Evolutionary conservation across 345 rosid species (phyloP).

Genomic region (Arabidopsis arenosa): DNA sequence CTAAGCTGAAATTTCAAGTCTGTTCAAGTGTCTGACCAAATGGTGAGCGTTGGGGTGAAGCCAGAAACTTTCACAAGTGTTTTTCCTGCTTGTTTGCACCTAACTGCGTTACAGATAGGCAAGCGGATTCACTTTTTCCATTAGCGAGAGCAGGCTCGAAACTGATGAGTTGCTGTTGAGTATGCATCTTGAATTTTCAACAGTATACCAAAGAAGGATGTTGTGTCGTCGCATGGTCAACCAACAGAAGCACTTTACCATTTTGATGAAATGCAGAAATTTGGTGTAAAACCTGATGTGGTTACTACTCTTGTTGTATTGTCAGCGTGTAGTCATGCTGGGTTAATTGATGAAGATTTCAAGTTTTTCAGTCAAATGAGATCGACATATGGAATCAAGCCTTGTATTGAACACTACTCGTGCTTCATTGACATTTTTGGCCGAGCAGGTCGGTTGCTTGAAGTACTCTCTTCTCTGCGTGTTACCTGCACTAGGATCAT

Average conservation of each 20-base stretch:
- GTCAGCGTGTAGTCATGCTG: conserved; percentile 77
- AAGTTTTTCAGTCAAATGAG: conserved; percentile 56
- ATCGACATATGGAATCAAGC: conserved; percentile 48
- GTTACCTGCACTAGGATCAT: conserved; percentile 54
- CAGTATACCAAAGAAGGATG: conserved; percentile 58
- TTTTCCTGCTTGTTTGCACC: conserved; percentile 69
- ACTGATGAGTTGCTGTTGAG: conserved; percentile 62
- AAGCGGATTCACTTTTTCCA: conserved; percentile 57
- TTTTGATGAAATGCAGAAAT: conserved; percentile 59
- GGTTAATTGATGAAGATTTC: conserved; percentile 64
- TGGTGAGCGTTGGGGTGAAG: conserved; percentile 53
- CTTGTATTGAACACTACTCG: conserved; percentile 62
- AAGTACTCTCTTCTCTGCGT: conserved; percentile 71
- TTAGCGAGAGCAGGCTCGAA: conserved; percentile 46
- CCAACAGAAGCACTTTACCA: conserved; percentile 58
- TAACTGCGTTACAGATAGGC: conserved; percentile 72
- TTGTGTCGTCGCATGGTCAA: conserved; percentile 67
- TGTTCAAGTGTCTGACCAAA: conserved; percentile 49
- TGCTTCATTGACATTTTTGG: conserved; percentile 83
- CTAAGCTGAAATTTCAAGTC: conserved; percentile 46
- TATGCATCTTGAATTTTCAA: conserved; percentile 70
- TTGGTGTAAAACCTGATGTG: conserved; percentile 57
- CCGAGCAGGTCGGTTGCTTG: conserved; percentile 66
- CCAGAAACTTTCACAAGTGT: conserved; percentile 69
- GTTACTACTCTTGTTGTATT: conserved; percentile 68